A percentile compares a stretch with the other conserved stretches of the same genome.
These are phyloP conservation scores for Fusarium pseudonygamai DNA, from an alignment of 2,329 filamentous ascomycete genomes.

Conservation along the genomic window DNA sequence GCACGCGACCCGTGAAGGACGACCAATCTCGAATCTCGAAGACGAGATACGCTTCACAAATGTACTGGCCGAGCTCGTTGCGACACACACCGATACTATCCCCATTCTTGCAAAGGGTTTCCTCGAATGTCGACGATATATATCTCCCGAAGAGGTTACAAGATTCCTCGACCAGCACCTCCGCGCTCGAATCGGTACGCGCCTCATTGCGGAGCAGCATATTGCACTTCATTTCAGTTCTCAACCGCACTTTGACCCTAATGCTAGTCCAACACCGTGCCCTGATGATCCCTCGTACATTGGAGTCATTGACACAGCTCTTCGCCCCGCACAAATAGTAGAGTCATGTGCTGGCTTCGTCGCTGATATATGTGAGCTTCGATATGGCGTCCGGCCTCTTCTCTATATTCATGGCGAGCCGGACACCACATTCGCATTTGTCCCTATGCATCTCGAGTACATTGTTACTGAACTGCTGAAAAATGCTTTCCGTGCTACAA, in stretches of 20 bases:
- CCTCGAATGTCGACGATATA: slow-evolving; percentile 91
- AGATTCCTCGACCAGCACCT: slow-evolving; percentile 93
- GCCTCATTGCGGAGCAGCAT: slow-evolving; percentile 95
- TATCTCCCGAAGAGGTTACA: slow-evolving; percentile 83
- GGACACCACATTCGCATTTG: slow-evolving; percentile 88
- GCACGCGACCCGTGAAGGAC: slow-evolving; percentile 57
- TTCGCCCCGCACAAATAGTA: slow-evolving; percentile 83
- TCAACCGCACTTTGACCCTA: slow-evolving; percentile 74
- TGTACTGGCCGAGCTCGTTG: slow-evolving; percentile 92
- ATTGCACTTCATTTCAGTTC: slow-evolving; percentile 82
- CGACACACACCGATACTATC: slow-evolving; percentile 94
- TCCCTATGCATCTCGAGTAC: slow-evolving; percentile 96
- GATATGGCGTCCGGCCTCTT: slow-evolving; percentile 87
- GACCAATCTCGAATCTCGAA: slow-evolving; percentile 68
- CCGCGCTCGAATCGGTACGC: slow-evolving; percentile 90
- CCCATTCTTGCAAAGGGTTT: slow-evolving; percentile 92
- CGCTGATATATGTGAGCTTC: slow-evolving; percentile 94
- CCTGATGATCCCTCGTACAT: slow-evolving; percentile 75
- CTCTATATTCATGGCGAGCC: slow-evolving; percentile 86
- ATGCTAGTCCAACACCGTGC: slow-evolving; percentile 59
- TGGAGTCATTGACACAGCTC: slow-evolving; percentile 91
- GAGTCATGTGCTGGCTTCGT: slow-evolving; percentile 90
- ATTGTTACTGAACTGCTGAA: slow-evolving; percentile 97
- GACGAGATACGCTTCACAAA: slow-evolving; percentile 93
- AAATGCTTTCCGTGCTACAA: slow-evolving; percentile 93